phyloP scores from a whole-genome alignment of 2,329 filamentous ascomycete genomes.

The Aspergillus sp. region DNA sequence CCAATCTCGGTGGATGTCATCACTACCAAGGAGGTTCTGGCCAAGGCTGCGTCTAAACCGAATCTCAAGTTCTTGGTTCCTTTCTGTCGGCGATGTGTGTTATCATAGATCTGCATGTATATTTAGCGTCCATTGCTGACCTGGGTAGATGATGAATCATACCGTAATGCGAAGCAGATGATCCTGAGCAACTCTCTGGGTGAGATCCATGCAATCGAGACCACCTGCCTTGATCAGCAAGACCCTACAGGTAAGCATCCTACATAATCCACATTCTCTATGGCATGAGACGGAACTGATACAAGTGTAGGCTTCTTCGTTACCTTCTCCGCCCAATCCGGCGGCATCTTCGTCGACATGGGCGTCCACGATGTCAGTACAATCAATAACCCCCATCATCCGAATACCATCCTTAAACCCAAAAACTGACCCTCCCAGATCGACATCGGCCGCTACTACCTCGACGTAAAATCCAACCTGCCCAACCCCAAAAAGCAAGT shows the following conservation, averaged over 20 bases:
- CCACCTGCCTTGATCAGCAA: constrained; percentile 4
- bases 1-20: constrained; percentile 9
- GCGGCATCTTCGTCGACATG: constrained; percentile 35
- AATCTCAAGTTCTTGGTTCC: constrained; percentile 12
- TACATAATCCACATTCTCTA: too few species aligned
- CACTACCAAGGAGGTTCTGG: constrained; percentile 9
- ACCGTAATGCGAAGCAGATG: constrained; percentile 4
- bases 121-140: not conserved
- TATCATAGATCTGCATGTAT: too few species aligned
- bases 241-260: constrained; percentile 15
- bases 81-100: constrained; percentile 8
- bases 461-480: constrained; percentile 8
- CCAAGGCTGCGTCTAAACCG: constrained; percentile 9
- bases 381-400: not conserved
- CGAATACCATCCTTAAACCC: not conserved
- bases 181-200: constrained; percentile 1
- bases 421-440: not conserved
- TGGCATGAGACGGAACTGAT: too few species aligned
- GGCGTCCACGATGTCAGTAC: constrained; percentile 32
- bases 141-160: constrained; percentile 9
- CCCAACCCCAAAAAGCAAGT: constrained; percentile 10
- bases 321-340: constrained; percentile 32
- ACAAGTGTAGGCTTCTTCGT: constrained; percentile 24
- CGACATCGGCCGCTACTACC: constrained; percentile 6
- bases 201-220: constrained; percentile 8